Conservation (phyloP, 495 filamentous ascomycete genomes). For the Hypoxylon intermedium region DNA sequence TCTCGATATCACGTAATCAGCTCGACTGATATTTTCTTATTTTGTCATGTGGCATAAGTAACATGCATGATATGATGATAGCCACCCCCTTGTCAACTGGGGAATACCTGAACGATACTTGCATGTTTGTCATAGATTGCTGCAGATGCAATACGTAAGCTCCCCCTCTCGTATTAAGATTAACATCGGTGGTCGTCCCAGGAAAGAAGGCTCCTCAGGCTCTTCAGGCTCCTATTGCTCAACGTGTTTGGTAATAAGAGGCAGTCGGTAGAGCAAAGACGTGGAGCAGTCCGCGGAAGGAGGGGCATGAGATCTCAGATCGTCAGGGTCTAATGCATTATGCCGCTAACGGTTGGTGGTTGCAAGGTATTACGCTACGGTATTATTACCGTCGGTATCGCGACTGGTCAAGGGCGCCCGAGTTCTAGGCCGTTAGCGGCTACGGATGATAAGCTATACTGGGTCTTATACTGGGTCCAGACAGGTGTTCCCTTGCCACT, state of each 20-base stretch:
- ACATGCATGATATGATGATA: too few species aligned
- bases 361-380: too few species aligned
- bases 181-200: neutral
- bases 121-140: neutral
- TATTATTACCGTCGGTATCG: neutral
- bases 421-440: slow-evolving; percentile 18
- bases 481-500: slow-evolving; percentile 33
- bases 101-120: too few species aligned
- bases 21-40: too few species aligned
- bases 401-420: neutral
- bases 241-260: slow-evolving; percentile 35
- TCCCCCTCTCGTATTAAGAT: slow-evolving; percentile 18
- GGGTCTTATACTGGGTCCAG: too few species aligned
- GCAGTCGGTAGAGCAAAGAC: slow-evolving; percentile 9
- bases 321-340: slow-evolving; percentile 37
- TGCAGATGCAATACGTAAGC: slow-evolving; percentile 19
- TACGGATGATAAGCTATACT: slow-evolving; percentile 6
- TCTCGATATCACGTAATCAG: too few species aligned
- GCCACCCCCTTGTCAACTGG: too few species aligned
- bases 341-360: slow-evolving; percentile 10
- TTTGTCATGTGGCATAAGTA: too few species aligned
- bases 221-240: slow-evolving; percentile 4
- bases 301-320: slow-evolving; percentile 30
- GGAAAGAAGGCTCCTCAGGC: neutral
- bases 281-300: neutral